Evolutionary conservation across 179 eudicot species (phyloP).

Genomic region (Carnegiea gigantea): DNA sequence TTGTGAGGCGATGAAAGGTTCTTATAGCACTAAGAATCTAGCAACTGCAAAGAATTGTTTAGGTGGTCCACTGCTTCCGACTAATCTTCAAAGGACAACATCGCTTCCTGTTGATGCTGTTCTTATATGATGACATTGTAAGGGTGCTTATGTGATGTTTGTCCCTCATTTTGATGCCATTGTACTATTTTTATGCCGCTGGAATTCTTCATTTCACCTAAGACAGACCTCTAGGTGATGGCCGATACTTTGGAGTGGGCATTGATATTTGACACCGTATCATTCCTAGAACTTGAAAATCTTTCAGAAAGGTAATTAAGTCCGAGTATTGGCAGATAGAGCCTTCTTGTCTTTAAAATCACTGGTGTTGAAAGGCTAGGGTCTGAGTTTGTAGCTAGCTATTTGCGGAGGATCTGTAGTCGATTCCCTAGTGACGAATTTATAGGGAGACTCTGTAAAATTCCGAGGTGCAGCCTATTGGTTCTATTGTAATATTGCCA

Average conservation of each 20-base stretch:
- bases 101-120: conserved; percentile 83
- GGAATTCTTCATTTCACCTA: too few species aligned
- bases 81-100: conserved; percentile 64
- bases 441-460: conserved; percentile 24
- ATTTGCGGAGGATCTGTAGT: conserved; percentile 19
- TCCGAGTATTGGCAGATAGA: too few species aligned
- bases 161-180: conserved; percentile 20
- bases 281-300: too few species aligned
- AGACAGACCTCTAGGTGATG: too few species aligned
- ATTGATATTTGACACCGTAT: too few species aligned
- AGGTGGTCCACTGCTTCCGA: conserved; percentile 48
- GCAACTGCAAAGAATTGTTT: conserved; percentile 29
- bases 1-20: conserved; percentile 37
- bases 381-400: conserved; percentile 12
- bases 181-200: neutral
- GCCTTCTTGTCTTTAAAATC: neutral
- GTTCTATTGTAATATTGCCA: conserved; percentile 4
- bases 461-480: conserved; percentile 17
- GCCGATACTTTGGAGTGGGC: too few species aligned
- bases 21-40: neutral
- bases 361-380: neutral
- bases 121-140: conserved; percentile 36
- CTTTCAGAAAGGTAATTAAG: too few species aligned
- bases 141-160: conserved; percentile 15
- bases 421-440: neutral